Evolutionary conservation across 495 filamentous ascomycete genomes (phyloP).

Genomic region (Elaphomyces granulatus): DNA sequence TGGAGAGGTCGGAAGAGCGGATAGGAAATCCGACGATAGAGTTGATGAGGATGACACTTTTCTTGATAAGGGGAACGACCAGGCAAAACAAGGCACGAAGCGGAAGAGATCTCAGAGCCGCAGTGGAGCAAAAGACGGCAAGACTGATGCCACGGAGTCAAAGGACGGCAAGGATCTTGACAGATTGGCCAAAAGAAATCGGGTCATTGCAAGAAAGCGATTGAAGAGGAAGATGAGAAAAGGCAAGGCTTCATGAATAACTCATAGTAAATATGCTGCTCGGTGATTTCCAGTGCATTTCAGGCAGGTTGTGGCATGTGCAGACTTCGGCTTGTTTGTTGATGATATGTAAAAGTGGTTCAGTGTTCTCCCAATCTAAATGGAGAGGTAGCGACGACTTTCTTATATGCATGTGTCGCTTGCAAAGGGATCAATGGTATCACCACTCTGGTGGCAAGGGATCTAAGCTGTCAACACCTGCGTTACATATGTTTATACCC

Average conservation of each 20-base stretch:
- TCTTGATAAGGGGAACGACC: slow-evolving; percentile 7
- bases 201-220: slow-evolving; percentile 56
- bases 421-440: too few species aligned
- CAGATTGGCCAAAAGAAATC: slow-evolving; percentile 44
- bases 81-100: slow-evolving; percentile 17
- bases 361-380: too few species aligned
- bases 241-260: slow-evolving; percentile 26
- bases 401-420: too few species aligned
- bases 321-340: too few species aligned
- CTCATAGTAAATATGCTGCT: too few species aligned
- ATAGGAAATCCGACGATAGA: slow-evolving; percentile 10
- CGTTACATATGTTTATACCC: too few species aligned
- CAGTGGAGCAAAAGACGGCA: slow-evolving; percentile 8
- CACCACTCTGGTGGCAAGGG: too few species aligned
- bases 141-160: slow-evolving; percentile 13
- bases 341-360: too few species aligned
- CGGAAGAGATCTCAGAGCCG: slow-evolving; percentile 27
- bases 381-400: too few species aligned
- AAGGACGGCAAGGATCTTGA: slow-evolving; percentile 30
- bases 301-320: too few species aligned
- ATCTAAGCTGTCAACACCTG: too few species aligned
- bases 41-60: slow-evolving; percentile 3
- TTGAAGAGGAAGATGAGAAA: slow-evolving; percentile 40
- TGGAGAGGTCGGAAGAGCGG: slow-evolving; percentile 21
- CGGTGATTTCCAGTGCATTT: too few species aligned